Evolutionary conservation across 768 basidiomycete species (phyloP).

Genomic region (Clavaria fumosa): DNA sequence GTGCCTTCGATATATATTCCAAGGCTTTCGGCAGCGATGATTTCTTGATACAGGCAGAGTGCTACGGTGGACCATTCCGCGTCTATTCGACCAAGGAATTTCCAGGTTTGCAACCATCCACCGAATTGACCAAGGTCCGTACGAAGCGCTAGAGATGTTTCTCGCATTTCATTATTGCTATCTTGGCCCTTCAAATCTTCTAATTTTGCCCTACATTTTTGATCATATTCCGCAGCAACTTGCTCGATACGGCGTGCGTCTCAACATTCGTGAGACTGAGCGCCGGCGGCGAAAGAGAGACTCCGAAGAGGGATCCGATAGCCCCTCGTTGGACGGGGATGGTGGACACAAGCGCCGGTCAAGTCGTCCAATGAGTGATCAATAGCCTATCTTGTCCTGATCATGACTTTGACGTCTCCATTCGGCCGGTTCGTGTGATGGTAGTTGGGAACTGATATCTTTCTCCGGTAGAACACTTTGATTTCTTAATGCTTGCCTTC

Average conservation of each 20-base stretch:
- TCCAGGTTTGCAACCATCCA: constrained; percentile 50
- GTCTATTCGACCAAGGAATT: constrained; percentile 63
- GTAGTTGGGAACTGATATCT: too few species aligned
- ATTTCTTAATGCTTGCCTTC: too few species aligned
- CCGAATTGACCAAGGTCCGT: constrained; percentile 48
- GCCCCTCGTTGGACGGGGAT: too few species aligned
- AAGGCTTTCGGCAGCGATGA: constrained; percentile 18
- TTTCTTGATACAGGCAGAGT: constrained; percentile 42
- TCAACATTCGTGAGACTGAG: constrained; percentile 44
- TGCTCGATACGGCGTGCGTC: constrained; percentile 39
- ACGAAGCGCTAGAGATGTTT: background rate
- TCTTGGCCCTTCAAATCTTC: background rate
- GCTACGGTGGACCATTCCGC: constrained; percentile 45
- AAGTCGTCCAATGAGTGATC: too few species aligned
- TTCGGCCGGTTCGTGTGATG: too few species aligned
- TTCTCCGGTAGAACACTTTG: too few species aligned
- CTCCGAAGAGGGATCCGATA: too few species aligned
- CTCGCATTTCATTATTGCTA: background rate
- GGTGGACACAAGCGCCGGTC: too few species aligned
- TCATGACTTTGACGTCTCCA: too few species aligned
- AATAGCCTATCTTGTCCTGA: too few species aligned
- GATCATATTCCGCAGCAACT: constrained; percentile 28
- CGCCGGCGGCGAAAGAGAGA: constrained; percentile 34
- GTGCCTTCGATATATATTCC: constrained; percentile 47
- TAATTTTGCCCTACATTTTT: constrained; percentile 1